Base-by-base conservation (phyloP, 768 basidiomycete species). In the Suillus americanus region DNA sequence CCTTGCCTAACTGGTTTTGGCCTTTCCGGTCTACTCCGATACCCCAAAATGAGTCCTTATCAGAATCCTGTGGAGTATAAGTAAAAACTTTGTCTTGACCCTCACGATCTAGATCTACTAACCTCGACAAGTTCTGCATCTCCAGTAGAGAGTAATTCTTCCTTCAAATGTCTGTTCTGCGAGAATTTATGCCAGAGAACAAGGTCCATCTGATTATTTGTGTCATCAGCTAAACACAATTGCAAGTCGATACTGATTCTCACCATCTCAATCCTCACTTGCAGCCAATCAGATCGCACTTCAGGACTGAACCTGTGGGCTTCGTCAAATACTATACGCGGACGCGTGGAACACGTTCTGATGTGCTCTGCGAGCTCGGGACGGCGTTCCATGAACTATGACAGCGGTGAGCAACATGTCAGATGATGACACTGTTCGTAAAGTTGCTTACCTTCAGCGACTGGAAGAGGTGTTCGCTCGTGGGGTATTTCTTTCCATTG, bases 401-500 rank as follows among this genome's bases (percentile, higher is more conserved):
- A 8, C 28, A 41, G 40, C 20, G 10, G 56, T 54, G 53, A 54
- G 53, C 33, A 33, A 3, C 5, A 33, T 54, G 12, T 40, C 25
- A 16, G 9, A 40, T 25, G 20, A 38, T 5, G 14, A 25, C n/a
- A 23, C 23, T 18, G 37, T 25, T 57, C 16, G 23, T 7, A 18
- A 57, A 57, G 16, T 16, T 10, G 18, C 74, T 72, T 53, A 77
- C 78, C 75, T 79, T 83, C 69, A 82, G 73, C 28, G 82, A 77
- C 62, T 83, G 81, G 59, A 81, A 83, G 46, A 84, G 67, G 66
- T 83, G 83, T 66, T 83, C 82, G 55, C 79, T 79, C 12, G 83
- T 83, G 0, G 79, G 79, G 64, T 83, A 83, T 3, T 66, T 51
- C 65, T 75, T 79, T 16, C 79, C 78, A 14, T 67, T 63, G 64